These are phyloP conservation scores for Lunasporangiospora selenospora DNA, from an alignment of 192 early-diverging fungal species.

Conservation along the genomic window DNA sequence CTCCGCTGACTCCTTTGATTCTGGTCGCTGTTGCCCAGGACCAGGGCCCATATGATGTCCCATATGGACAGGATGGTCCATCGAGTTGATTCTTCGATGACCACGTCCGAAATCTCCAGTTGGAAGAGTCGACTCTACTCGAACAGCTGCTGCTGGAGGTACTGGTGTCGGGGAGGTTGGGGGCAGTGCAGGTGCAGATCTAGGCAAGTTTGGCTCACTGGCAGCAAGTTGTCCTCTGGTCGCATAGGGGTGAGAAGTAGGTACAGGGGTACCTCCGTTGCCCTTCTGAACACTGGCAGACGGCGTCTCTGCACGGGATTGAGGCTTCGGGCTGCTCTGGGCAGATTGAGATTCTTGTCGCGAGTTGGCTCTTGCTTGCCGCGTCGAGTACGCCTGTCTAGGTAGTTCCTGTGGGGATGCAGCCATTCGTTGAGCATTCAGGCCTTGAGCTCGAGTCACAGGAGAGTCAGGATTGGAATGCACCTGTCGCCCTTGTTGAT, in stretches of 20 bases:
- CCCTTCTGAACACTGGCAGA: too few species aligned
- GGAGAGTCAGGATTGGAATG: slow-evolving; percentile 5
- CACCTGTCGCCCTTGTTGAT: slow-evolving; percentile 34
- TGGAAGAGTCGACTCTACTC: too few species aligned
- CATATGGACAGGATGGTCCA: slow-evolving; percentile 11
- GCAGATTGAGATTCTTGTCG: slow-evolving; percentile 9
- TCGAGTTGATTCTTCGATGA: slow-evolving; percentile 31
- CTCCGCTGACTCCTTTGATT: slow-evolving; percentile 11
- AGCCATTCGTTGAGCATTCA: slow-evolving; percentile 6
- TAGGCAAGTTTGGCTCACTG: too few species aligned
- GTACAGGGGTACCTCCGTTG: too few species aligned
- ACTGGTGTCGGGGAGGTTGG: too few species aligned
- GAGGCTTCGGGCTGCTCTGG: slow-evolving; percentile 9
- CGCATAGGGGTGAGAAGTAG: too few species aligned
- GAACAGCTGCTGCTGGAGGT: too few species aligned
- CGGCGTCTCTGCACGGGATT: slow-evolving; percentile 4
- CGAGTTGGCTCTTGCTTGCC: slow-evolving; percentile 17
- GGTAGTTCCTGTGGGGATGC: slow-evolving; percentile 31
- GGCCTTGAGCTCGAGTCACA: slow-evolving; percentile 8
- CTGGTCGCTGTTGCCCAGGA: neutral
- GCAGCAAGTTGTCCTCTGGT: too few species aligned
- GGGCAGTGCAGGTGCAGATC: too few species aligned
- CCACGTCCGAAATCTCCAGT: too few species aligned
- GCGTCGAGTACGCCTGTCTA: slow-evolving; percentile 11
- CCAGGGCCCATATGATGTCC: slow-evolving; percentile 1